Evolutionary conservation across 352 stramenopile species (phyloP), one percentile per base, ranked within the genome.

Genomic region (Saprolegnia parasitica): DNA sequence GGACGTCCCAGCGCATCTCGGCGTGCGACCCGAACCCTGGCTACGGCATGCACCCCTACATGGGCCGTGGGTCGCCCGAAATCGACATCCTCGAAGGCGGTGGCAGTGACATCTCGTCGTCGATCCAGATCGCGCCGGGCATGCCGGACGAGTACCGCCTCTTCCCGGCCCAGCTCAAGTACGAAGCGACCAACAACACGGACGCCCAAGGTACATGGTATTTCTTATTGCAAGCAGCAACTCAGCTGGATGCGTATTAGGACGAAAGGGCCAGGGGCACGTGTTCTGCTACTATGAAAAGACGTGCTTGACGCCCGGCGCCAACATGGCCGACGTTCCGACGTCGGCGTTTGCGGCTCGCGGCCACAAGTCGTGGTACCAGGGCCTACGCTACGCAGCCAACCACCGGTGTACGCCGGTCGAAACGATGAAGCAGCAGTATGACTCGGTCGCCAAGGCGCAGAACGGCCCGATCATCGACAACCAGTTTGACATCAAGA

Each of bases 71-170:
- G 50, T 89, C 93, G 39, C 93, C 95, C 0, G 95, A 98, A 75
- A 98, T 98, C 74, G 95, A 98, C 80, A 78, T 98, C 23, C 76
- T 98, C 26, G 95, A 98, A 84, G 90, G 81, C 35, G 81, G 81
- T n/a, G 83, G 81, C 2, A 67, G 77, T 9, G 83, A 73, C 2
- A 87, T 89, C 62, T 89, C 81, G 46, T 89, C 81, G 20, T 90
- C 83, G 4, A 88, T 90, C 54, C 83, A 89, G 73, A 85, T 90
- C 50, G 83, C 78, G 3, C 83, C 83, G 0, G 81, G 81, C 15
- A 76, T 90, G 65, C 77, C 78, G 5, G 46, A 64, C 1, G 75
- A 86, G 40, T 90, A 78, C 45, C 81, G 82, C 16, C 76, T 45
- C 67, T 75, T 5, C 32, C 52, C 29, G 45, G 54, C 5, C 11